Evolutionary conservation across 2,329 filamentous ascomycete genomes (phyloP).

Genomic region (Epichloe brachyelytri): DNA sequence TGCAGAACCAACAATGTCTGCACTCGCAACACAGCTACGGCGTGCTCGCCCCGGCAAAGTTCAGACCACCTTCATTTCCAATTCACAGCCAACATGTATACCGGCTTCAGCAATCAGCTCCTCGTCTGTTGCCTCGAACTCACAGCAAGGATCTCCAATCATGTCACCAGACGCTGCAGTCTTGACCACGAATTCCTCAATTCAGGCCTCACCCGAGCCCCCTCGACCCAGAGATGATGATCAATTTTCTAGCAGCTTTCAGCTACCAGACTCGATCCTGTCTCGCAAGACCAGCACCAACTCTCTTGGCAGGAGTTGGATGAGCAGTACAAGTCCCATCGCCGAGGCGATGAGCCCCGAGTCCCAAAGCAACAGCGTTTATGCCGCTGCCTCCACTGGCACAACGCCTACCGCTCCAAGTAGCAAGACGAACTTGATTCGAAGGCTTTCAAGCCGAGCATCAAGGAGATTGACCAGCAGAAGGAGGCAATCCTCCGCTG

Average conservation of each 20-base stretch:
- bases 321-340: slow-evolving; percentile 43
- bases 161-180: slow-evolving; percentile 41
- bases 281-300: slow-evolving; percentile 44
- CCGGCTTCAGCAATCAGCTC: slow-evolving; percentile 42
- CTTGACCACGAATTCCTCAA: slow-evolving; percentile 46
- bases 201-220: slow-evolving; percentile 55
- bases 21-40: slow-evolving; percentile 26
- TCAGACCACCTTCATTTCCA: slow-evolving; percentile 30
- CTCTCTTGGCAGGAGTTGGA: slow-evolving; percentile 50
- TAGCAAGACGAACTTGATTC: slow-evolving; percentile 48
- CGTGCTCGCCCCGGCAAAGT: slow-evolving; percentile 33
- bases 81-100: slow-evolving; percentile 12
- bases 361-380: slow-evolving; percentile 10
- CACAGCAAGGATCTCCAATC: slow-evolving; percentile 41
- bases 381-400: neutral
- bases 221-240: slow-evolving; percentile 42
- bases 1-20: slow-evolving; percentile 27
- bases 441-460: slow-evolving; percentile 72
- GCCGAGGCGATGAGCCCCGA: slow-evolving; percentile 23
- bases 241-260: slow-evolving; percentile 40
- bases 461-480: slow-evolving; percentile 51
- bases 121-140: slow-evolving; percentile 42
- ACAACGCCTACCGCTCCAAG: slow-evolving; percentile 3
- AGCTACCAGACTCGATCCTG: slow-evolving; percentile 62
- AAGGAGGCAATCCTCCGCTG: slow-evolving; percentile 65